Evolutionary conservation across 1,284 basidiomycete genomes (phyloP), one percentile per base, ranked within the genome.

Genomic region (Sanghuangporus baumii): DNA sequence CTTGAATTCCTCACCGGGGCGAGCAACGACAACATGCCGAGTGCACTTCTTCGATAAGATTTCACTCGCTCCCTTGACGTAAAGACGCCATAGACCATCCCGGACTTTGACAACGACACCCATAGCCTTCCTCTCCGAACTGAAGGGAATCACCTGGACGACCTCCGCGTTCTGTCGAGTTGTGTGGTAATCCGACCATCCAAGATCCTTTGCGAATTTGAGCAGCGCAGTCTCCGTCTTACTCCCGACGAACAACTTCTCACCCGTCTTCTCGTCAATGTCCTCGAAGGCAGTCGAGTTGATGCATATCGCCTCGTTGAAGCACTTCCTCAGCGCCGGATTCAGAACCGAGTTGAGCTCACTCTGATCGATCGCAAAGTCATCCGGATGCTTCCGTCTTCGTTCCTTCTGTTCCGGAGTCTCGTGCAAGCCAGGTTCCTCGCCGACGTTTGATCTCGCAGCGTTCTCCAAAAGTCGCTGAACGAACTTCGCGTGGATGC

Each of bases 281-380:
- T 95, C 93, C 75, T 96, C 91, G 74, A 98, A 99, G 12, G 96
- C 96, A 7, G 96, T 98, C 9, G 94, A 96, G 77, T 98, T 98
- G 76, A 97, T 79, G 41, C 92, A 87, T 69, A 98, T 93, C 16
- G 92, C 85, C 65, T 89, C 87, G 74, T 96, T 97, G 74, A 98
- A 83, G 1, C 96, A 78, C 6, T 78, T 78, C 62, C 79, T 80
- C 6, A 96, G 78, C 31, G 85, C 78, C 0, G 83, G 82, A 0
- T 86, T 79, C 54, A 96, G 78, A 52, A 86, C 78, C 1, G 74
- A 71, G 72, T 88, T 90, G 66, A 96, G 80, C 59, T 88, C 77
- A 7, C 75, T 73, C 73, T 89, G 85, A 71, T 98, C 94, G 68
- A 98, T 81, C 20, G 93, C 88, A 73, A 97, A 97, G 74, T 97